A percentile compares a stretch with the other conserved stretches of the same genome.
Conservation (phyloP, 805 yeast species). For the Lipomyces yamanashiensis region DNA sequence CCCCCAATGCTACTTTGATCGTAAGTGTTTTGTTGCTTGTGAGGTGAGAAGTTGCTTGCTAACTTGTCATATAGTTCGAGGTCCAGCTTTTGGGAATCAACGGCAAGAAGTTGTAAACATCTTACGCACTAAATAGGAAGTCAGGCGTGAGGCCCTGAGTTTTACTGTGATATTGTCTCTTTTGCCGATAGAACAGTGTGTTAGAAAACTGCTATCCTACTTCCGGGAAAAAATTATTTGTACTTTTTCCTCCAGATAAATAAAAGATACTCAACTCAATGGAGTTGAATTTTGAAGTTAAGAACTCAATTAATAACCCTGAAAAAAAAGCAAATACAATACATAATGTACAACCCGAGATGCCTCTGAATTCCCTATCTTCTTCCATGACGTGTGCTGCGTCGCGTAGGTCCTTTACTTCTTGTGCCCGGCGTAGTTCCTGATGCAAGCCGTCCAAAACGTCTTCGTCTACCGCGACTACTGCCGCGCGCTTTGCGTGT, state of each 20-base stretch:
- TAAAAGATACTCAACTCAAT: slow-evolving; percentile 4
- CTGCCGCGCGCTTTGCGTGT: slow-evolving; percentile 1
- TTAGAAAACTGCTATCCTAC: not conserved
- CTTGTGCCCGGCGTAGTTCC: slow-evolving; percentile 8
- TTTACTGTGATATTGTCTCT: too few relatives aligned
- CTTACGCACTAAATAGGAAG: not conserved
- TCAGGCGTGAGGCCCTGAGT: not conserved
- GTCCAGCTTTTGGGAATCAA: slow-evolving; percentile 46
- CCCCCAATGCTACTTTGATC: slow-evolving; percentile 92
- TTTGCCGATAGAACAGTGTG: too few relatives aligned
- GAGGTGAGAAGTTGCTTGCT: not conserved
- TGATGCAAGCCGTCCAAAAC: slow-evolving; percentile 19
- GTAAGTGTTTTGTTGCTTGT: slow-evolving; percentile 23
- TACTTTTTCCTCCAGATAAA: slow-evolving; percentile 8
- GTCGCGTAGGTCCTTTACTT: slow-evolving; percentile 24
- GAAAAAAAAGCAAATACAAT: not conserved
- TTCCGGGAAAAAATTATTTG: not conserved
- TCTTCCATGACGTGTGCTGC: slow-evolving; percentile 17
- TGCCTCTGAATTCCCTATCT: not conserved
- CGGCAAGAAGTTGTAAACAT: slow-evolving; percentile 33
- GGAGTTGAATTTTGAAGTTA: not conserved
- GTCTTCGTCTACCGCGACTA: slow-evolving; percentile 10
- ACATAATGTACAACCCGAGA: not conserved
- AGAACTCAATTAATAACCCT: not conserved
- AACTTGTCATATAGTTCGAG: slow-evolving; percentile 41